Conservation (phyloP, 1,284 basidiomycete genomes). For the Entoloma clypeatum region DNA sequence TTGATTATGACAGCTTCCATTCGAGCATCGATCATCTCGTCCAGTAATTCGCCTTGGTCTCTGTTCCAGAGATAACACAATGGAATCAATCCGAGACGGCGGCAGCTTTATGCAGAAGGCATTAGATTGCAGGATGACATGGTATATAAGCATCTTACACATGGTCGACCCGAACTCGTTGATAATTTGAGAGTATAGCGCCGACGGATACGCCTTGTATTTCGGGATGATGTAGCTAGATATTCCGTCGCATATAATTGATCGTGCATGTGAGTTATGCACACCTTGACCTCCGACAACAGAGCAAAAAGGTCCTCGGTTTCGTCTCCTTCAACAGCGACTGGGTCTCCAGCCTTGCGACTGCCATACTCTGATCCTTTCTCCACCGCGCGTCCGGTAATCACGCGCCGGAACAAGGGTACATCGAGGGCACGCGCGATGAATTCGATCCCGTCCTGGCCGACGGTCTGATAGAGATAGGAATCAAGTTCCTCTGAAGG, state of each 20-base stretch:
- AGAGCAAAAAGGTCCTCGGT: constrained; percentile 93
- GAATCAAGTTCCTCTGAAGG: constrained; percentile 93
- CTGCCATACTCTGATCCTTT: constrained; percentile 85
- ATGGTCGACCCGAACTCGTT: constrained; percentile 95
- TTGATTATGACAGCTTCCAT: constrained; percentile 91
- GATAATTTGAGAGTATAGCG: constrained; percentile 97
- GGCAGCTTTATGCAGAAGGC: constrained; percentile 59
- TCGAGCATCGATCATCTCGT: constrained; percentile 82
- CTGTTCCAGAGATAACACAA: constrained; percentile 95
- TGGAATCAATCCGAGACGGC: constrained; percentile 76
- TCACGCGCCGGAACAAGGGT: constrained; percentile 81
- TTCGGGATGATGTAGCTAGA: constrained; percentile 75
- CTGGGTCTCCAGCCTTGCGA: constrained; percentile 39
- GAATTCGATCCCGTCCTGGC: constrained; percentile 88
- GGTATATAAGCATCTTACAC: constrained; percentile 56
- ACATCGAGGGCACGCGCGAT: constrained; percentile 84
- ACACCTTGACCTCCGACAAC: constrained; percentile 75
- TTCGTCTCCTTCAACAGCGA: constrained; percentile 78
- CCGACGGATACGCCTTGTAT: constrained; percentile 89
- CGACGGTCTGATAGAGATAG: constrained; percentile 98
- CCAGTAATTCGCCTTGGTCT: constrained; percentile 78
- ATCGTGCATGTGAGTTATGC: constrained; percentile 1
- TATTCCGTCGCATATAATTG: constrained; percentile 13
- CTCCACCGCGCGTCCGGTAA: constrained; percentile 79
- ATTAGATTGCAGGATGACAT: constrained; percentile 9